phyloP scores from a whole-genome alignment of 1,284 basidiomycete species.

The Leccinum subrobustum region DNA sequence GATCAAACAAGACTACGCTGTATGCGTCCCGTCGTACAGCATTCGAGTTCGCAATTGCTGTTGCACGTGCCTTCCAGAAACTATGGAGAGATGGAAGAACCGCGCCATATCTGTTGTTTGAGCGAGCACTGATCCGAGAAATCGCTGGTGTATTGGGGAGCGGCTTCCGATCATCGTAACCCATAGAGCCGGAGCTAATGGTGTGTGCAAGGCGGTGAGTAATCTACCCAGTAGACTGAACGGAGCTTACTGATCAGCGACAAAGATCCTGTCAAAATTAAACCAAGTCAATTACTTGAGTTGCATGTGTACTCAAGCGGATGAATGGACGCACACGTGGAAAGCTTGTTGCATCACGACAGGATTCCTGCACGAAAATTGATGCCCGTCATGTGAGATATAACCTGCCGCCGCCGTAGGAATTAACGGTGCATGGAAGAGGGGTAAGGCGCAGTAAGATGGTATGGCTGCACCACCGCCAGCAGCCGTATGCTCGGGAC shows the following conservation, averaged over 20 bases:
- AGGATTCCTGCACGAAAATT: slow-evolving; percentile 57
- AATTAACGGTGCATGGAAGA: too few species aligned
- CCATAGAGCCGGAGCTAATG: slow-evolving; percentile 55
- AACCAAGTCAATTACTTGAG: slow-evolving; percentile 1
- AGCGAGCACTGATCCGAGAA: slow-evolving; percentile 34
- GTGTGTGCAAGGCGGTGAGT: not conserved
- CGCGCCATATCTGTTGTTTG: slow-evolving; percentile 56
- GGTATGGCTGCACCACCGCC: too few species aligned
- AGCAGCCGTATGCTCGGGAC: too few species aligned
- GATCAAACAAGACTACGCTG: slow-evolving; percentile 53
- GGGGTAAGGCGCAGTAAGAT: too few species aligned
- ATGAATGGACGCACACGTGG: slow-evolving; percentile 22
- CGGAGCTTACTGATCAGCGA: slow-evolving; percentile 24
- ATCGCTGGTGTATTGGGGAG: slow-evolving; percentile 46
- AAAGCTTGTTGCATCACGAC: slow-evolving; percentile 41
- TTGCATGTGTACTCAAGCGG: not conserved
- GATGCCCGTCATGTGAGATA: slow-evolving; percentile 47
- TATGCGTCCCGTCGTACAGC: slow-evolving; percentile 52
- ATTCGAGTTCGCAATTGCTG: slow-evolving; percentile 34
- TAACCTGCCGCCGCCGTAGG: slow-evolving; percentile 37
- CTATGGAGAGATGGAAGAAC: slow-evolving; percentile 52
- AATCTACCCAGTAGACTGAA: not conserved
- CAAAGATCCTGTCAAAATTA: slow-evolving; percentile 24
- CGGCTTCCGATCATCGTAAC: slow-evolving; percentile 39
- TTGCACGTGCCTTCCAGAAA: slow-evolving; percentile 55